Conservation (phyloP, 2,329 filamentous ascomycete genomes). For the Ceratocystis cubensis region DNA sequence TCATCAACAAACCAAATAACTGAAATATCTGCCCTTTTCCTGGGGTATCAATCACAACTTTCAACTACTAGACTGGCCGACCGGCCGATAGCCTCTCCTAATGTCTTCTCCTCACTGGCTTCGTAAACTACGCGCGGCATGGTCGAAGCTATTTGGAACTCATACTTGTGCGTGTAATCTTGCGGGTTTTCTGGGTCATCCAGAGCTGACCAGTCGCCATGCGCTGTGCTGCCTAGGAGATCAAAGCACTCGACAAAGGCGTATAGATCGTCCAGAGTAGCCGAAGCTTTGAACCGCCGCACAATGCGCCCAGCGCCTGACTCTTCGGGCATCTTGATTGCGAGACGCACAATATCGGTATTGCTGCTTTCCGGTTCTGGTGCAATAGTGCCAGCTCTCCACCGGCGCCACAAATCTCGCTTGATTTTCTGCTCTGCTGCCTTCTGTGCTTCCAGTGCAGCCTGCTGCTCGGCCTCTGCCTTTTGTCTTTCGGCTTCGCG, state of each 20-base stretch:
- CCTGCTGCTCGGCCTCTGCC: constrained; percentile 50
- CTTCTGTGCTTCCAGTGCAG: constrained; percentile 48
- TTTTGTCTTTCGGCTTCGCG: constrained; percentile 55
- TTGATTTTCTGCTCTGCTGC: constrained; percentile 38
- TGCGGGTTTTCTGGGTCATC: constrained; percentile 37
- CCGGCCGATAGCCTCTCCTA: constrained; percentile 62
- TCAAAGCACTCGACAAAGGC: constrained; percentile 92
- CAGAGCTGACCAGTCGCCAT: constrained; percentile 28
- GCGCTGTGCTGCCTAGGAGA: constrained; percentile 33
- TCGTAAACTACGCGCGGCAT: constrained; percentile 76
- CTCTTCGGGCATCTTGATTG: constrained; percentile 48
- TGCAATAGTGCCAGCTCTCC: constrained; percentile 57
- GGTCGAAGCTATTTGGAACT: constrained; percentile 72
- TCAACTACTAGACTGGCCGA: constrained; percentile 89
- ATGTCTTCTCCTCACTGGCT: constrained; percentile 49
- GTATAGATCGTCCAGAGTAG: constrained; percentile 76
- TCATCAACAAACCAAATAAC: constrained; percentile 2
- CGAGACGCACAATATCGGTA: constrained; percentile 60
- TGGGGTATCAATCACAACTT: constrained; percentile 30
- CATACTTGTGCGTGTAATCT: constrained; percentile 67
- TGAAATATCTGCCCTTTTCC: background rate
- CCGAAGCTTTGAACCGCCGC: constrained; percentile 56
- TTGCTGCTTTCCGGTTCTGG: constrained; percentile 52
- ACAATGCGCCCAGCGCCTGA: constrained; percentile 60
- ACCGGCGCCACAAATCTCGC: constrained; percentile 59